Base-by-base conservation (phyloP, 2,329 filamentous ascomycete species). In the Thelonectria blattea region DNA sequence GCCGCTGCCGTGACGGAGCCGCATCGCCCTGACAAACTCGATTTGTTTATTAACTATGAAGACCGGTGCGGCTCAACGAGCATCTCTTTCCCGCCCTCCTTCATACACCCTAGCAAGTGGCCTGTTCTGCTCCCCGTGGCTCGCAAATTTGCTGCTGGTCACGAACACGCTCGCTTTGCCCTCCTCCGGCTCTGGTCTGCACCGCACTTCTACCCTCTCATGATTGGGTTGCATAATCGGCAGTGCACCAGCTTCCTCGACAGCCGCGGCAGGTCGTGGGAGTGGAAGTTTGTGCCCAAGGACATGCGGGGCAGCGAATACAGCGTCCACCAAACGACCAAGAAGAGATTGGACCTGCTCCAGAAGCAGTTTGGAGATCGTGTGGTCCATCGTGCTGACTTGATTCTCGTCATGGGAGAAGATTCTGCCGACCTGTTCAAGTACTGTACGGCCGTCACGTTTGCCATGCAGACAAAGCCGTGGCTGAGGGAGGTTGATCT, bases 31-130 rank as follows among this genome's bases (percentile, higher is more conserved):
- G 57, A 52, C 12, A 64, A 65, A 39, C 52, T 68, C 6, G 71
- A 73, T 10, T 46, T 73, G 4, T 73, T 73, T 48, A 70, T 73
- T 57, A 65, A 56, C 52, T 73, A 73, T 24, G 61, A 71, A 9
- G 68, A 72, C n/a, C 56, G 30, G 3, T 57, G 65, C 18, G 61
- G 60, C 30, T 24, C 22, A 24, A 24, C 7, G 22, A 58, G 60
- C 18, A 70, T 66, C 37, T 51, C 43, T 1, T 64, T 59, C 9
- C 66, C 68, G 0, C 54, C 69, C 1, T 22, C 18, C 6, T 70
- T 64, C 9, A 7, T 39, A 3, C 9, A 18, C 4, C 70, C 70
- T 0, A 50, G 63, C 3, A 50, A 68, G 46, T 73, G 71, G 70
- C 64, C 65, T 2, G 30, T 61, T 9, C 34, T 73, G 0, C 27